Base-by-base conservation (phyloP, 2,329 filamentous ascomycete genomes). In the Calonectria multiphialidica region DNA sequence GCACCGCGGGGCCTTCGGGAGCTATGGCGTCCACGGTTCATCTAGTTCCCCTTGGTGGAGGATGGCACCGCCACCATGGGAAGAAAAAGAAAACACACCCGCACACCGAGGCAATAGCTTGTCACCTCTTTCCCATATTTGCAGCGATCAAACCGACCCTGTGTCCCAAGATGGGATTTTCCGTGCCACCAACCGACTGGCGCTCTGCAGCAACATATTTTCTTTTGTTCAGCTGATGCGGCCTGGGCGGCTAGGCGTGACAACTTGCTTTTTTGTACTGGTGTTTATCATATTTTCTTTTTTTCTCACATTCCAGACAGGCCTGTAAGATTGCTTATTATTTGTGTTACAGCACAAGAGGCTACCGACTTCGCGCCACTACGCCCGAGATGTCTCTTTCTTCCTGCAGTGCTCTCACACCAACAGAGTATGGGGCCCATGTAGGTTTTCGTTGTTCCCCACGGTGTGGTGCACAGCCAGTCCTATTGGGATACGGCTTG, bases 221-320 rank as follows among this genome's bases (percentile, higher is more conserved):
- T 35, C 18, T 40, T 37, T 50, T 55, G 35, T 55, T 35, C 37
- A 63, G 66, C 57, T 69, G 42, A 23, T 59, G 45, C 57, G 59
- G 35, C 47, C 45, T 64, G 35, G 28, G 59, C 47, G 57, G 66
- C 28, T 69, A 35, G 30, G 44, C 57, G 66, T 64, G 66, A 63
- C 57, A 53, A 35, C 18, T 66, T 66, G 50, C 62, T 62, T 53
- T 66, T 71, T 44, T 23, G 23, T 45, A 23, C 37, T 62, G 57
- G n/a, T 47, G 28, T 37, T 37, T 62, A 8, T 10, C 16, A 25
- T 53, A 18, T 62, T 37, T 49, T 18, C 28, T 70, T 53, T 25
- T 66, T 66, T 62, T 33, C 28, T 44, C 57, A 5, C 57, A 62
- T 45, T 62, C 37, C 37, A 62, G 40, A n/a, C 28, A 33, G 37